Conservation (phyloP, 2,329 filamentous ascomycete genomes). For the Colletotrichum costaricense region DNA sequence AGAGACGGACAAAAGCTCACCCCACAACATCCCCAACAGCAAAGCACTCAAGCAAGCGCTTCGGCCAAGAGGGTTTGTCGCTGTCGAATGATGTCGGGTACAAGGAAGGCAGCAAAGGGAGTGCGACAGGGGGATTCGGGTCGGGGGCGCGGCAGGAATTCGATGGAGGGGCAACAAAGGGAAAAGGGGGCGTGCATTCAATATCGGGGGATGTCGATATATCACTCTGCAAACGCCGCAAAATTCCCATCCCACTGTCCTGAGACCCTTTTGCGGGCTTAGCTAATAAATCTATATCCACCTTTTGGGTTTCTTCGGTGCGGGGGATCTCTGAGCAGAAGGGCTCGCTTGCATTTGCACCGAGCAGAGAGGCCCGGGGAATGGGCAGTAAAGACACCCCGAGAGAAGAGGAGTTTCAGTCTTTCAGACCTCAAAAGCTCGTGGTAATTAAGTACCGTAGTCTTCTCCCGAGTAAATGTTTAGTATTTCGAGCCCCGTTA, state of each 20-base stretch:
- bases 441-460: constrained; percentile 21
- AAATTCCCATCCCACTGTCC: background rate
- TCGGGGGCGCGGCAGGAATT: background rate
- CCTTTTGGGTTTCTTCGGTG: constrained; percentile 7
- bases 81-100: constrained; percentile 35
- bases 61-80: constrained; percentile 36
- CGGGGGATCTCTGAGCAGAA: constrained; percentile 16
- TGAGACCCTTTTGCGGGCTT: too few species aligned
- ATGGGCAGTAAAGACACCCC: constrained; percentile 26
- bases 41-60: background rate
- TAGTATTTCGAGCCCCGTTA: background rate
- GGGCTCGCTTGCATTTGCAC: constrained; percentile 21
- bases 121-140: constrained; percentile 11
- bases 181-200: background rate
- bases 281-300: background rate
- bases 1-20: background rate
- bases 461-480: background rate
- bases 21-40: constrained; percentile 1
- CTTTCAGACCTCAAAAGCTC: background rate
- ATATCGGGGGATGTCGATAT: background rate
- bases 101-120: constrained; percentile 20
- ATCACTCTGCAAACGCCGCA: background rate
- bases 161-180: background rate
- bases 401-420: background rate
- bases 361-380: constrained; percentile 9